These are phyloP conservation scores for Tricholoma sp. DNA, from an alignment of 768 basidiomycete genomes.

Conservation along the genomic window DNA sequence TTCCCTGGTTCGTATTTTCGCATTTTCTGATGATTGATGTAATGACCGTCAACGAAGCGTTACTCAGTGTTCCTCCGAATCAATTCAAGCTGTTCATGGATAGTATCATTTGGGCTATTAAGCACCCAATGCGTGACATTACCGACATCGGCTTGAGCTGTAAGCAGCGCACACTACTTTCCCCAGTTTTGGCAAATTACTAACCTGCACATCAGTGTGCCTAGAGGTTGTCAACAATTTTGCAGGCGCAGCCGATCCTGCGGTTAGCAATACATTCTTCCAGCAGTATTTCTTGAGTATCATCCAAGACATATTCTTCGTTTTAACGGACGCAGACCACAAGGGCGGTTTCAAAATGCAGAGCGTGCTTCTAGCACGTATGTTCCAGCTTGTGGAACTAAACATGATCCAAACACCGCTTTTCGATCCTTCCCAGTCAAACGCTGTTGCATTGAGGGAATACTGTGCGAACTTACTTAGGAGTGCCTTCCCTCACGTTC, in stretches of 20 bases:
- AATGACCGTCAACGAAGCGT: slow-evolving; percentile 39
- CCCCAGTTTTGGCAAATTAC: neutral
- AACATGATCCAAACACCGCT: slow-evolving; percentile 78
- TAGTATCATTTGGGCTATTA: slow-evolving; percentile 98
- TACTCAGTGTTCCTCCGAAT: slow-evolving; percentile 76
- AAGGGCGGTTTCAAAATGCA: slow-evolving; percentile 98
- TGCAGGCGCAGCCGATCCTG: slow-evolving; percentile 57
- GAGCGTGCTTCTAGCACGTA: slow-evolving; percentile 82
- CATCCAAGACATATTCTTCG: slow-evolving; percentile 94
- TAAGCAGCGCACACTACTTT: slow-evolving; percentile 28
- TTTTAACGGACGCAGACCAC: slow-evolving; percentile 96
- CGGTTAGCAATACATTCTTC: slow-evolving; percentile 90
- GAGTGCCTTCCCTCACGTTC: slow-evolving; percentile 89
- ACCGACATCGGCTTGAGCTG: slow-evolving; percentile 84
- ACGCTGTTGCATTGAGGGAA: slow-evolving; percentile 74
- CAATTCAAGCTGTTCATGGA: slow-evolving; percentile 99
- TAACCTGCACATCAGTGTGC: slow-evolving; percentile 52
- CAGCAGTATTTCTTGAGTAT: slow-evolving; percentile 92
- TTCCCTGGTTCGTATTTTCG: slow-evolving; percentile 71
- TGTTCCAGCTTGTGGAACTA: slow-evolving; percentile 89
- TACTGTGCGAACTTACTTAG: slow-evolving; percentile 84
- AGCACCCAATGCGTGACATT: slow-evolving; percentile 98
- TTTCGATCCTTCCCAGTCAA: slow-evolving; percentile 76
- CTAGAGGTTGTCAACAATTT: slow-evolving; percentile 96
- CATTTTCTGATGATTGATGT: neutral